Evolutionary conservation across 2,329 filamentous ascomycete genomes (phyloP), one percentile per base, ranked within the genome.

Genomic region (Paecilomyces fulvus): DNA sequence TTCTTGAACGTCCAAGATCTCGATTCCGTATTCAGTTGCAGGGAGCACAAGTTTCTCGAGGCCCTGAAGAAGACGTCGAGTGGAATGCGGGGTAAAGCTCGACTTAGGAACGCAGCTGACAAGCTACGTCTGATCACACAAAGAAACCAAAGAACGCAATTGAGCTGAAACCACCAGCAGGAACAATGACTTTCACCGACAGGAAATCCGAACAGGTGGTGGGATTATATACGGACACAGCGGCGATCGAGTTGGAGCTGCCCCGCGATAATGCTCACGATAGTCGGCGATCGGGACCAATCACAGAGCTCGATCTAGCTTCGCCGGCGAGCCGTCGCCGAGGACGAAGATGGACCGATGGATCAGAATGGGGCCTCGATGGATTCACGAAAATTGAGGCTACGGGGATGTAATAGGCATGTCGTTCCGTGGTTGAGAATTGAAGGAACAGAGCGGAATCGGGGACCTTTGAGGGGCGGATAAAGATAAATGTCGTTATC

Each of bases 271-370:
- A 56, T 56, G 58, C 58, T 58, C 7, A 55, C 54, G 62, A 61
- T 61, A 50, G 61, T 68, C 66, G 66, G 66, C 58, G 63, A 33
- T 52, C 51, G 51, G 8, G 25, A 17, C 66, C 66, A 68, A 68
- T 68, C 60, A 60, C 12, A 17, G 3, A 6, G 10, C n/a, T 11
- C 4, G 4, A 49, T 25, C 2, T 4, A 28, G 9, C 11, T 9
- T 23, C 43, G n/a, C 20, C 43, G 12, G 21, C 48, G 46, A 10
- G 48, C 21, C 7, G 7, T 28, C 48, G 48, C 48, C 48, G 48
- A 49, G 10, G 10, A 28, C 11, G 28, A 23, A 10, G 20, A 5
- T 49, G 48, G 20, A 17, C 48, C 7, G 10, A 49, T 25, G 21
- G 48, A 28, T 5, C 33, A 43, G 12, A 12, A 14, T 8, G 33